A percentile compares a stretch with the other conserved stretches of the same genome.
Evolutionary conservation across 208 protist species (phyloP).

Genomic region (Crithidia bombi): DNA sequence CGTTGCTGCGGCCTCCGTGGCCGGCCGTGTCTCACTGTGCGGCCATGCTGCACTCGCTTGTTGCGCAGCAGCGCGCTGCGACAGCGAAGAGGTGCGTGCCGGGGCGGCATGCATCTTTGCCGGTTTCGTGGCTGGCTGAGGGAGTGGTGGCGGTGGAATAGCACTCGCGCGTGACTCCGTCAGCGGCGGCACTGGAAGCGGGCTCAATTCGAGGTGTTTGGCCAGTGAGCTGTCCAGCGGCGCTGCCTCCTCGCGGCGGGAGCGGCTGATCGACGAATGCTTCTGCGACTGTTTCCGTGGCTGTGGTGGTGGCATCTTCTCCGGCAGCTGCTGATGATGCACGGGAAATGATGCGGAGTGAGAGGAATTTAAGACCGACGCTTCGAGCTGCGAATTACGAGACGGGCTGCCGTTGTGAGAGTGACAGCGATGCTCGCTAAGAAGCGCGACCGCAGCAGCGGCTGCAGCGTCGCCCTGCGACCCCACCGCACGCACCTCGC

Average conservation of each 20-base stretch:
- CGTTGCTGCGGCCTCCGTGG: background rate
- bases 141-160: background rate
- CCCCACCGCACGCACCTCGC: constrained; percentile 1
- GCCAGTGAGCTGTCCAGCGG: background rate
- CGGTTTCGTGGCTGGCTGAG: background rate
- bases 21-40: background rate
- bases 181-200: background rate
- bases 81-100: background rate
- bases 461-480: constrained; percentile 22
- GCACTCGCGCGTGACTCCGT: background rate
- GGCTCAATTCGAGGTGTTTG: background rate
- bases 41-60: background rate
- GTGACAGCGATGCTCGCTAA: constrained; percentile 21
- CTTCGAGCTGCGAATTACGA: background rate
- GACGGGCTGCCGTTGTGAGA: constrained; percentile 13
- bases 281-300: background rate
- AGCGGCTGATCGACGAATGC: background rate
- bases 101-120: constrained; percentile 1
- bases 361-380: background rate
- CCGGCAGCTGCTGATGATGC: constrained; percentile 6
- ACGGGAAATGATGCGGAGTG: background rate
- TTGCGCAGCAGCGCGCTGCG: background rate
- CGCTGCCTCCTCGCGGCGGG: background rate
- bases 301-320: background rate
- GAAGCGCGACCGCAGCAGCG: constrained; percentile 19